phyloP scores from a whole-genome alignment of 73 alveolate species.

The Effrenium voratum region DNA sequence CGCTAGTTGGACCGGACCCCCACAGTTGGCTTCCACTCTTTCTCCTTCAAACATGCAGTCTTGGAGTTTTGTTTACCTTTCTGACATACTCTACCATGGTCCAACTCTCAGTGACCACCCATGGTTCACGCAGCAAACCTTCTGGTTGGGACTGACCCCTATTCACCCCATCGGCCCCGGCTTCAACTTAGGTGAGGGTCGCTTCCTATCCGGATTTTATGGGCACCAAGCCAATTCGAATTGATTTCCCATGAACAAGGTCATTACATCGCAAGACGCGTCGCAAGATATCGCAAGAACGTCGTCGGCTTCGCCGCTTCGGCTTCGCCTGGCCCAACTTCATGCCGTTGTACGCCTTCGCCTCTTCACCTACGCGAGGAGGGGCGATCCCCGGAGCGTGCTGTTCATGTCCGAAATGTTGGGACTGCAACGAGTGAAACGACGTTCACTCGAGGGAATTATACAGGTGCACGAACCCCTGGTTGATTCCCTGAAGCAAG shows the following conservation, averaged over 20 bases:
- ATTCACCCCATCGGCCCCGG: background rate
- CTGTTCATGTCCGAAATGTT: background rate
- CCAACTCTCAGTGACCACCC: no score
- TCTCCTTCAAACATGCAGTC: no score
- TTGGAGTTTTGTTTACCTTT: no score
- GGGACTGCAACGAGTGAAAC: background rate
- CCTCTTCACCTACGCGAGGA: constrained; percentile 22
- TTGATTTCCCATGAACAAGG: no score
- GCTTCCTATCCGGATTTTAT: background rate
- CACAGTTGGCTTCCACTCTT: no score
- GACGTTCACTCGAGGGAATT: background rate
- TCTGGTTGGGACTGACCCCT: background rate
- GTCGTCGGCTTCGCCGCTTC: background rate
- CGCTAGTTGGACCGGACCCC: no score
- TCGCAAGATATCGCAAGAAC: background rate
- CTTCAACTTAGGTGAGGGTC: background rate
- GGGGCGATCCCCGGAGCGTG: no score
- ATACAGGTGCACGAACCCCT: background rate
- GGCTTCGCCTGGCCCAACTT: constrained; percentile 25
- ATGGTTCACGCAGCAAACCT: no score
- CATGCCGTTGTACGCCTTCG: constrained; percentile 52
- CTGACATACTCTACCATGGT: no score
- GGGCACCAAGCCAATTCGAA: background rate
- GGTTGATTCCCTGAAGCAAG: background rate
- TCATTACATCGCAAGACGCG: no score